Percentiles rank a stretch among this genome's conserved stretches.
Conservation (phyloP, 805 yeast species). For the Cyberlindnera suaveolens region DNA sequence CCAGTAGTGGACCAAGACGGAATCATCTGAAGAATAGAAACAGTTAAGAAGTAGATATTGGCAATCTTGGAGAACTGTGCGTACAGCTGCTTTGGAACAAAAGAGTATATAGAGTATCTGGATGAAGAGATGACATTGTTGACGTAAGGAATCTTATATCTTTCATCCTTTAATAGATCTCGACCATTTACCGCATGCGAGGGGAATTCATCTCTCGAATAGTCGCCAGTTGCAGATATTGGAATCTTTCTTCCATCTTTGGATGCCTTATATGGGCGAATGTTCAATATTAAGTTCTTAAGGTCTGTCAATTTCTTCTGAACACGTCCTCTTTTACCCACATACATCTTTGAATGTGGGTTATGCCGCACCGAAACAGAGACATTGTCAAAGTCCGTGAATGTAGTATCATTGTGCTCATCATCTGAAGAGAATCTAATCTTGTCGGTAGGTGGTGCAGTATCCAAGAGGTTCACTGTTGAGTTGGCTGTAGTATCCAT, state of each 20-base stretch:
- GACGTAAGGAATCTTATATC: conserved; percentile 54
- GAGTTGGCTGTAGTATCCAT: conserved; percentile 1
- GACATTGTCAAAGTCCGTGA: neutral
- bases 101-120: conserved; percentile 72
- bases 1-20: conserved; percentile 99
- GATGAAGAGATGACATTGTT: conserved; percentile 78
- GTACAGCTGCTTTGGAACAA: conserved; percentile 79
- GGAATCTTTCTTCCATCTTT: conserved; percentile 76
- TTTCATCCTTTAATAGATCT: conserved; percentile 54
- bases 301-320: conserved; percentile 15
- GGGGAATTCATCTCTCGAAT: conserved; percentile 25
- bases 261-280: conserved; percentile 43
- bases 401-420: neutral
- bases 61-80: conserved; percentile 94
- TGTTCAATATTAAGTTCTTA: conserved; percentile 39
- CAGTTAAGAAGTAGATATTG: conserved; percentile 81
- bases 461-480: conserved; percentile 6
- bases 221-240: conserved; percentile 38
- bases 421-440: neutral
- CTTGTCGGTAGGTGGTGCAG: neutral
- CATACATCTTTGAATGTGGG: conserved; percentile 11
- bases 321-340: conserved; percentile 20
- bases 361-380: conserved; percentile 1
- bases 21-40: conserved; percentile 90
- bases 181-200: conserved; percentile 17